phyloP scores from a whole-genome alignment of 371 early-diverging fungal genomes.

The Mucor lusitanicus region DNA sequence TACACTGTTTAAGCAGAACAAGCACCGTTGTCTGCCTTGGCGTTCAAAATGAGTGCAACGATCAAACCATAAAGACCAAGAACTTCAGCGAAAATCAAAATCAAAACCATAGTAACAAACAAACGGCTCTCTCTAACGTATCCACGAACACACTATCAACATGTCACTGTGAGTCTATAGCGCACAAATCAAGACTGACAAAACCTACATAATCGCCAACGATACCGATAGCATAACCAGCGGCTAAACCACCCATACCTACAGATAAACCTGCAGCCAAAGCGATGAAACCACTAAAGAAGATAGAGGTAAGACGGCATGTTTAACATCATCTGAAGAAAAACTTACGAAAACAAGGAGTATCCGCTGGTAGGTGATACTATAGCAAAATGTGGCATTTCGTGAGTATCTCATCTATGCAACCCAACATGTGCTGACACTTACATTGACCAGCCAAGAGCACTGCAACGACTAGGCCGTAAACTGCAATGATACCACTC shows the following conservation, averaged over 20 bases:
- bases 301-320: neutral
- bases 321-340: neutral
- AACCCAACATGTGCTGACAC: neutral
- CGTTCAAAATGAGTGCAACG: slow-evolving; percentile 81
- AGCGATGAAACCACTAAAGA: slow-evolving; percentile 74
- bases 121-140: slow-evolving; percentile 81
- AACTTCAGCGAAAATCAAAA: slow-evolving; percentile 94
- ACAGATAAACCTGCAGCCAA: slow-evolving; percentile 85
- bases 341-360: slow-evolving; percentile 45
- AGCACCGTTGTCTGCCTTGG: slow-evolving; percentile 62
- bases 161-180: neutral
- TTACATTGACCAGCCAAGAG: slow-evolving; percentile 78
- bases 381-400: slow-evolving; percentile 30
- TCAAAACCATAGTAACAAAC: slow-evolving; percentile 82
- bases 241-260: slow-evolving; percentile 87
- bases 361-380: slow-evolving; percentile 59
- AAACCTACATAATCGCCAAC: slow-evolving; percentile 79
- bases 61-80: slow-evolving; percentile 90
- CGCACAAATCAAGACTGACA: neutral
- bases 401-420: neutral
- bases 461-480: slow-evolving; percentile 87
- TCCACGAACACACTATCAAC: slow-evolving; percentile 67
- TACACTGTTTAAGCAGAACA: slow-evolving; percentile 18
- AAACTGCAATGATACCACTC: slow-evolving; percentile 94
- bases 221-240: slow-evolving; percentile 91